Evolutionary conservation across 495 filamentous ascomycete species (phyloP).

Genomic region (Hypoxylon fragiforme): DNA sequence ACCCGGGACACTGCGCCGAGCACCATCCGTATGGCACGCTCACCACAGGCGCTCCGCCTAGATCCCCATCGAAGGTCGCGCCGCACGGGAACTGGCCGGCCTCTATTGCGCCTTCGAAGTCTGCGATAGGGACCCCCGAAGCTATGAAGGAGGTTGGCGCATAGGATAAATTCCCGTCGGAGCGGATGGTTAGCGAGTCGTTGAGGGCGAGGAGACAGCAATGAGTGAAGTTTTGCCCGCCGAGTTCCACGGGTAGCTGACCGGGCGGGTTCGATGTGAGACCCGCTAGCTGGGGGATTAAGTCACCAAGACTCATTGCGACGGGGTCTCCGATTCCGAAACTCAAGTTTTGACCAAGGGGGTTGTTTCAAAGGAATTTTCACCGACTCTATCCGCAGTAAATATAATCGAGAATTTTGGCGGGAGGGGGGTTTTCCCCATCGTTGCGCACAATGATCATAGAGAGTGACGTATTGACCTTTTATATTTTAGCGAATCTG

Average conservation of each 20-base stretch:
- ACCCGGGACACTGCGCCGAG: conserved; percentile 22
- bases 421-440: no score
- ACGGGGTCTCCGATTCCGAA: background rate
- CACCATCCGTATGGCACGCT: conserved; percentile 36
- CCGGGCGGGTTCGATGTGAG: conserved; percentile 14
- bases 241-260: conserved; percentile 14
- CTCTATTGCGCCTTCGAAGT: conserved; percentile 12
- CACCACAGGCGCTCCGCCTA: conserved; percentile 36
- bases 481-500: no score
- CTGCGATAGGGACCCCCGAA: conserved; percentile 14
- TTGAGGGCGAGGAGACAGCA: conserved; percentile 36
- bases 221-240: conserved; percentile 37
- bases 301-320: conserved; percentile 20
- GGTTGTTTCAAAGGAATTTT: no score
- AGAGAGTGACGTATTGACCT: no score
- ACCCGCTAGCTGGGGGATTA: conserved; percentile 36
- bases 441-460: no score
- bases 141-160: conserved; percentile 28
- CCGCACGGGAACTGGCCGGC: conserved; percentile 43
- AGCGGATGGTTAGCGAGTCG: conserved; percentile 16
- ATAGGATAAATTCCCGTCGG: conserved; percentile 31
- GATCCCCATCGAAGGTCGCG: conserved; percentile 37
- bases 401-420: no score
- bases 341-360: background rate
- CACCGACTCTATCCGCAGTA: no score